Conservation (phyloP, 1,284 basidiomycete species). For the Fomitopsis palustris region DNA sequence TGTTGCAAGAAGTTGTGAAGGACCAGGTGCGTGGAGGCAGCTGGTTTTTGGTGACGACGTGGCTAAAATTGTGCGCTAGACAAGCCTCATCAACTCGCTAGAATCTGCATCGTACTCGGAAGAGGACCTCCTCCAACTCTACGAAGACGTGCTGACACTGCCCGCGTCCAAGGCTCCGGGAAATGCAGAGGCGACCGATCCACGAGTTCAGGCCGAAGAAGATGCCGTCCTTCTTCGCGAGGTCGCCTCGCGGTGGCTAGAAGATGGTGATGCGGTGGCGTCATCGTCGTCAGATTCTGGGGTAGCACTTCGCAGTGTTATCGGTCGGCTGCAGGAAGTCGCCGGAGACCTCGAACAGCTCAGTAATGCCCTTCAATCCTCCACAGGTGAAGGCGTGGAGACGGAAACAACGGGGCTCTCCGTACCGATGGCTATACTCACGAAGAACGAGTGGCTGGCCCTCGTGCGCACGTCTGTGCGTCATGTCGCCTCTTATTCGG, state of each 20-base stretch:
- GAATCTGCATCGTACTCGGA: conserved; percentile 39
- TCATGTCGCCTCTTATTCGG: not conserved
- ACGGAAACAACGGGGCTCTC: not conserved
- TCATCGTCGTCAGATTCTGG: not conserved
- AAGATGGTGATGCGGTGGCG: conserved; percentile 6
- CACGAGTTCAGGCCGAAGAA: conserved; percentile 3
- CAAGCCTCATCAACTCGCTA: not conserved
- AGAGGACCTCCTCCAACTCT: conserved; percentile 44
- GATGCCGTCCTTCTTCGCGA: not conserved
- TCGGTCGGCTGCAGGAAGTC: conserved; percentile 17
- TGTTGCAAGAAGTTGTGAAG: conserved; percentile 16
- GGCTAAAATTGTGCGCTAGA: not conserved
- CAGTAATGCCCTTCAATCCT: not conserved
- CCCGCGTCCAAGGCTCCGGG: conserved; percentile 16
- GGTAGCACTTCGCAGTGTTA: conserved; percentile 5
- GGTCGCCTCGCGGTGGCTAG: conserved; percentile 10
- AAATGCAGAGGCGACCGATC: conserved; percentile 2
- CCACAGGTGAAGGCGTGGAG: not conserved
- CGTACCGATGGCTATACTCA: conserved; percentile 39
- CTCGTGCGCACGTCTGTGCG: conserved; percentile 38
- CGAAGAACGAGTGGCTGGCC: conserved; percentile 48
- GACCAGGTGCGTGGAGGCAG: conserved; percentile 12
- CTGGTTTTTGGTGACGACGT: not conserved
- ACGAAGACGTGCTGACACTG: conserved; percentile 49
- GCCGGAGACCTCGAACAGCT: conserved; percentile 7